Conservation (phyloP, 2,329 filamentous ascomycete species). For the Botryotinia calthae region DNA sequence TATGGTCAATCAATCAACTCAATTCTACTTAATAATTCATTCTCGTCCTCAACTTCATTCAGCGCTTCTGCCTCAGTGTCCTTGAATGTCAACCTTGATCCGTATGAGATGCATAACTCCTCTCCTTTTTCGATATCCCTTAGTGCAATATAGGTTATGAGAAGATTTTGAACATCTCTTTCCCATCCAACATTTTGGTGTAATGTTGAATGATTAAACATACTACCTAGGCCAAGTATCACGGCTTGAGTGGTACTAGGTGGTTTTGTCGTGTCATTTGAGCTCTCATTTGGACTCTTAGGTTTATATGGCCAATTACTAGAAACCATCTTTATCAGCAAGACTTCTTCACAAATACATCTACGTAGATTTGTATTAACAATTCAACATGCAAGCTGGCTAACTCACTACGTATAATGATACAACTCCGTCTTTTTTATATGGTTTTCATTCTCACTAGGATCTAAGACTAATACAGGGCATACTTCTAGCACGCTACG, state of each 20-base stretch:
- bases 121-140: conserved; percentile 51
- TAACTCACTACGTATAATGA: conserved; percentile 54
- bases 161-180: conserved; percentile 45
- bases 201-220: conserved; percentile 55
- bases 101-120: conserved; percentile 50
- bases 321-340: not conserved
- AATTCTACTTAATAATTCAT: conserved; percentile 36
- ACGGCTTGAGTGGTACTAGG: conserved; percentile 33
- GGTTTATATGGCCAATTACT: conserved; percentile 26
- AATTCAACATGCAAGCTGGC: not conserved
- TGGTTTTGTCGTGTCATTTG: conserved; percentile 44
- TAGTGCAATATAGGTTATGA: conserved; percentile 50
- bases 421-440: conserved; percentile 50
- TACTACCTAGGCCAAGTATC: conserved; percentile 53
- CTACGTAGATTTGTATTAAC: not conserved
- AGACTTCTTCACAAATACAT: not conserved
- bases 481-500: conserved; percentile 51
- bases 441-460: conserved; percentile 49
- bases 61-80: conserved; percentile 36
- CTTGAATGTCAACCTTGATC: conserved; percentile 39
- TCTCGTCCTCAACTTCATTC: conserved; percentile 32
- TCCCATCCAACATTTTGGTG: conserved; percentile 56
- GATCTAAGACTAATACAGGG: conserved; percentile 50
- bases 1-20: conserved; percentile 34
- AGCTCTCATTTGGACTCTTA: conserved; percentile 32